phyloP scores from a whole-genome alignment of 2,329 filamentous ascomycete species.

The Scytalidium sp. region DNA sequence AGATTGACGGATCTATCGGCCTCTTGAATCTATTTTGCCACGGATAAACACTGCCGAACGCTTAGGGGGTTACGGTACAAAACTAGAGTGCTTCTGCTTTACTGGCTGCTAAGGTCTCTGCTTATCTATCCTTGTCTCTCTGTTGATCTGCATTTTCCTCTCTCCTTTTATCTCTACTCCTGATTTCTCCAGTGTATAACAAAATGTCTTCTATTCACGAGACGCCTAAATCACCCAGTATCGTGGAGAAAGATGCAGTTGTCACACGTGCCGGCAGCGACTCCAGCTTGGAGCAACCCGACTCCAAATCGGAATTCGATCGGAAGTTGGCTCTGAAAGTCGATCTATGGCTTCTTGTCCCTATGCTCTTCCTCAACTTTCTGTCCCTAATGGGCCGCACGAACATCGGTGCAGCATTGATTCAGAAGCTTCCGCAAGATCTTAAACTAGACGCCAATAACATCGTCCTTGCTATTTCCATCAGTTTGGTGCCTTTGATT shows the following conservation, averaged over 20 bases:
- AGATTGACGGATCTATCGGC: neutral
- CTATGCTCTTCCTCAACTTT: constrained; percentile 27
- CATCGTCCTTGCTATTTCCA: constrained; percentile 28
- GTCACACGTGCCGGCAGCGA: neutral
- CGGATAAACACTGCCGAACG: neutral
- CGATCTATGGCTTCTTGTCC: constrained; percentile 16
- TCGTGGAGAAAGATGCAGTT: neutral
- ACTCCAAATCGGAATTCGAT: constrained; percentile 1
- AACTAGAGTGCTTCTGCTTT: no score
- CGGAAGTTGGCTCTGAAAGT: constrained; percentile 7
- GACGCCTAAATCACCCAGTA: neutral
- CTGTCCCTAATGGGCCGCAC: constrained; percentile 11
- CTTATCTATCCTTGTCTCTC: no score
- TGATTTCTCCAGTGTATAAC: neutral
- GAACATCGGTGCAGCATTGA: constrained; percentile 9
- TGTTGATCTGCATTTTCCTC: neutral
- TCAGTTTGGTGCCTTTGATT: constrained; percentile 42
- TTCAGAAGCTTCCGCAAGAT: constrained; percentile 20
- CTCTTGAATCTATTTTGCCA: neutral
- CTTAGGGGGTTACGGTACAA: no score
- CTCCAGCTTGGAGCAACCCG: neutral
- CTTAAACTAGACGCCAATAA: constrained; percentile 19
- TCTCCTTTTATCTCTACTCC: neutral
- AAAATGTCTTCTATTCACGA: neutral
- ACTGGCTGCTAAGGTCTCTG: no score